Evolutionary conservation across 495 filamentous ascomycete genomes (phyloP).

Genomic region (Cercophora samala): DNA sequence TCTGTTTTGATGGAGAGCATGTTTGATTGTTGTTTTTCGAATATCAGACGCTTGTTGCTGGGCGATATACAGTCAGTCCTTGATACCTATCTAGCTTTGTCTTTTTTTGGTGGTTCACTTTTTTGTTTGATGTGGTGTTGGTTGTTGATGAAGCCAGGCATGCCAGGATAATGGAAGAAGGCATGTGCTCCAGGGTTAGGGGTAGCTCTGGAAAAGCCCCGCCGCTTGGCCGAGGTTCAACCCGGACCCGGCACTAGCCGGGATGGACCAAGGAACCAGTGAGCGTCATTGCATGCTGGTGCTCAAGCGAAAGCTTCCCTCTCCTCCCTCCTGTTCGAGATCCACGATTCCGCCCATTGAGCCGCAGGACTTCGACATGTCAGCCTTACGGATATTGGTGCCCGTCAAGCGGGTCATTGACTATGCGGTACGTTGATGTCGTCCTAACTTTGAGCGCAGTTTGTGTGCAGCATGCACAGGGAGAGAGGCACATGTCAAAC

Average conservation of each 20-base stretch:
- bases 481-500: background rate
- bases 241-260: slow-evolving; percentile 34
- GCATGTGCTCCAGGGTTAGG: slow-evolving; percentile 26
- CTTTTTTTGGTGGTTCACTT: background rate
- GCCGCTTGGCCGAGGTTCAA: slow-evolving; percentile 37
- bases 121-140: background rate
- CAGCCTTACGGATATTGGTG: slow-evolving; percentile 85
- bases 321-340: slow-evolving; percentile 6
- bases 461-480: background rate
- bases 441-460: background rate
- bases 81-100: background rate
- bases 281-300: slow-evolving; percentile 22
- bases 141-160: background rate
- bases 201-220: background rate
- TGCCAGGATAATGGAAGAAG: too few relatives aligned
- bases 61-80: background rate
- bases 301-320: slow-evolving; percentile 11
- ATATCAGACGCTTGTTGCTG: background rate
- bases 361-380: slow-evolving; percentile 53
- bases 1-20: background rate
- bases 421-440: slow-evolving; percentile 74
- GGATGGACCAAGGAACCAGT: slow-evolving; percentile 18
- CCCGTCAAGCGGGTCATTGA: slow-evolving; percentile 98
- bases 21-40: background rate
- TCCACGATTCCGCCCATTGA: slow-evolving; percentile 28